These are phyloP conservation scores for Eustoma russellianum DNA, from an alignment of 257 asterid genomes.

Conservation along the genomic window DNA sequence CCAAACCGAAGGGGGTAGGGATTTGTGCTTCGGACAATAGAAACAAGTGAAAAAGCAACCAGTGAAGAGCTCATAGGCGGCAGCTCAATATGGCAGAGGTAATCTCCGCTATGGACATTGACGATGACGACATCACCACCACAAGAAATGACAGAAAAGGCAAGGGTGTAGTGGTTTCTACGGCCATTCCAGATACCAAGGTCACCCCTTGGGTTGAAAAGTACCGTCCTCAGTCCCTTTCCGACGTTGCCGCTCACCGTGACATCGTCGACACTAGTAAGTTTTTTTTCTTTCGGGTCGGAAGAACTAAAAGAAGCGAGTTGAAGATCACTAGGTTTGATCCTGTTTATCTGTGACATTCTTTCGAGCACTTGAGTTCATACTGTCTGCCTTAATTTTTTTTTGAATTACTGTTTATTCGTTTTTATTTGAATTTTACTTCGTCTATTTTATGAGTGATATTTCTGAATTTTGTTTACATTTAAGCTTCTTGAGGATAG, in stretches of 20 bases:
- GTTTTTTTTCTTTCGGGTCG: background rate
- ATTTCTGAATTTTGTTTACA: too few species aligned
- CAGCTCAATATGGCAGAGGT: constrained; percentile 46
- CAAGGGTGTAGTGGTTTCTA: constrained; percentile 48
- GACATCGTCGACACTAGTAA: constrained; percentile 89
- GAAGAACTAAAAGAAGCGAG: too few species aligned
- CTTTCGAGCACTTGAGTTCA: too few species aligned
- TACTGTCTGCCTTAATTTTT: too few species aligned
- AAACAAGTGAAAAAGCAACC: background rate
- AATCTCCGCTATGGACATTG: constrained; percentile 66
- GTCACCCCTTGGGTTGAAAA: constrained; percentile 97
- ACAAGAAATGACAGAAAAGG: constrained; percentile 14
- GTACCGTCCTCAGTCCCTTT: constrained; percentile 89
- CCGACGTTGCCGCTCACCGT: constrained; percentile 97
- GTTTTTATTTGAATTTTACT: too few species aligned
- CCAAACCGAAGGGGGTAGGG: background rate
- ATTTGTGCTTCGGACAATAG: background rate
- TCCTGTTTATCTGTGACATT: too few species aligned
- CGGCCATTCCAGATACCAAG: constrained; percentile 35
- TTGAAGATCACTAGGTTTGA: too few species aligned
- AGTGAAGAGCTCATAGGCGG: background rate
- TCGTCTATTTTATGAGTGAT: too few species aligned
- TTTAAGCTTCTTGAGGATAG: too few species aligned
- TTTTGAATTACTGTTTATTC: too few species aligned
- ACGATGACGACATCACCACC: constrained; percentile 31